A percentile compares a stretch with the other conserved stretches of the same genome.
Conservation (phyloP, 495 filamentous ascomycete species). For the Penicillium antarcticum region DNA sequence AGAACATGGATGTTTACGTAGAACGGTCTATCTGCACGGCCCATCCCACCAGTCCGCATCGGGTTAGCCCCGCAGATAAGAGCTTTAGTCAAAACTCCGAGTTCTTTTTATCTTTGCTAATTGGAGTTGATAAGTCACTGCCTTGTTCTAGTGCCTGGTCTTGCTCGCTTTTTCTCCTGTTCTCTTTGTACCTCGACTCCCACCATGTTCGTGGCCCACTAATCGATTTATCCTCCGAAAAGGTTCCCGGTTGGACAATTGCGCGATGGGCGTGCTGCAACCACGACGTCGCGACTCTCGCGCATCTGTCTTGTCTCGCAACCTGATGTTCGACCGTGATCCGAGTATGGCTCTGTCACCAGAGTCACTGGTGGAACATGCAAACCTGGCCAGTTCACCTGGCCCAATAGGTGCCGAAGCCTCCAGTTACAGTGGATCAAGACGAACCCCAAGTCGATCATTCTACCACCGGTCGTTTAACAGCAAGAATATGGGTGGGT, state of each 20-base stretch:
- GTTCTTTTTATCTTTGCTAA: neutral
- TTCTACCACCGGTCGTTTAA: constrained; percentile 75
- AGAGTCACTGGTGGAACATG: constrained; percentile 31
- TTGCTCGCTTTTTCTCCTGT: neutral
- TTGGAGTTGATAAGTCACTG: neutral
- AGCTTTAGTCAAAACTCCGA: constrained; percentile 4
- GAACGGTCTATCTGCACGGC: neutral
- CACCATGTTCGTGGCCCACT: neutral
- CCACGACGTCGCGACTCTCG: constrained; percentile 37
- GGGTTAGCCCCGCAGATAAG: constrained; percentile 6
- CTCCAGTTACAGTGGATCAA: constrained; percentile 34
- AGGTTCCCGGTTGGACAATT: constrained; percentile 2
- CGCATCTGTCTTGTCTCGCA: constrained; percentile 26
- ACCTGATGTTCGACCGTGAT: constrained; percentile 22
- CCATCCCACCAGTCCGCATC: neutral
- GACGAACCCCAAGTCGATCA: constrained; percentile 70
- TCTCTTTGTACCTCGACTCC: neutral
- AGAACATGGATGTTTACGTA: no score
- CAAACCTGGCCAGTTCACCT: constrained; percentile 30
- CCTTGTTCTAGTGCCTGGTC: neutral
- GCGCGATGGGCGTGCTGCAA: constrained; percentile 36
- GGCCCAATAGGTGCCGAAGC: constrained; percentile 33
- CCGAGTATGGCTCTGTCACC: constrained; percentile 14
- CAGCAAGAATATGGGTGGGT: constrained; percentile 57
- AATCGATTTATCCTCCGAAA: constrained; percentile 8